These are phyloP conservation scores for Magnolia kwangsiensis DNA, from an alignment of 164 flowering plant genomes.

Conservation along the genomic window DNA sequence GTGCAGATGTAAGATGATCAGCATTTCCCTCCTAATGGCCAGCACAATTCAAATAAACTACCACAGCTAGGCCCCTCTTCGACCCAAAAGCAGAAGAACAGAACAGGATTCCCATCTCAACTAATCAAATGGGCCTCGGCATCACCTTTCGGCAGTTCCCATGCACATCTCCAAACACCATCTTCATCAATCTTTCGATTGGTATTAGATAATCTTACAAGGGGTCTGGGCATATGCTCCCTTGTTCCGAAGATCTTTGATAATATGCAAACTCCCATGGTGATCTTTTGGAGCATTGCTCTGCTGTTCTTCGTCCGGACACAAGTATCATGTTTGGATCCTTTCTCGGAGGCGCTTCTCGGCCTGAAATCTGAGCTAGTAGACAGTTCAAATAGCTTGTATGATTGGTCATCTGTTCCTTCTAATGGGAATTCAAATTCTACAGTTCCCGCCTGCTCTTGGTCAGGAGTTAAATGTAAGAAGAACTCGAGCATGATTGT, in stretches of 20 bases:
- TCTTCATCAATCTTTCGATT: not conserved
- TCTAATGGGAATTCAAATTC: conserved; percentile 21
- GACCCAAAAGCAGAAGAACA: conserved; percentile 39
- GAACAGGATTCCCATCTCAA: conserved; percentile 37
- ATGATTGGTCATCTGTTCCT: conserved; percentile 44
- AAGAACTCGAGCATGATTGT: conserved; percentile 41
- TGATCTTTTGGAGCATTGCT: conserved; percentile 23
- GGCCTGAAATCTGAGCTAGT: conserved; percentile 66
- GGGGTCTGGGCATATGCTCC: not conserved
- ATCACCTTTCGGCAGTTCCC: conserved; percentile 58
- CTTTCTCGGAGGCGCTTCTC: conserved; percentile 59
- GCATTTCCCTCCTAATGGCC: conserved; percentile 40
- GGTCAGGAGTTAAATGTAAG: conserved; percentile 77
- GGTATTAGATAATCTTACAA: not conserved
- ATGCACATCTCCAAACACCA: conserved; percentile 37
- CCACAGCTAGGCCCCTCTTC: conserved; percentile 29
- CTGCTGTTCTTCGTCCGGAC: conserved; percentile 17
- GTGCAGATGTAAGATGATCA: not conserved
- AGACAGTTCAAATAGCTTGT: conserved; percentile 42
- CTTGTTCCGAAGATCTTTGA: not conserved
- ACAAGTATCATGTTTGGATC: conserved; percentile 33
- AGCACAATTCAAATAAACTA: conserved; percentile 40
- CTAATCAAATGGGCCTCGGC: conserved; percentile 22
- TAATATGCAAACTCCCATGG: conserved; percentile 48
- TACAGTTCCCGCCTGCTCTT: conserved; percentile 57